A percentile compares a stretch with the other conserved stretches of the same genome.
Conservation (phyloP, 768 basidiomycete genomes). For the Royoungia palumana region DNA sequence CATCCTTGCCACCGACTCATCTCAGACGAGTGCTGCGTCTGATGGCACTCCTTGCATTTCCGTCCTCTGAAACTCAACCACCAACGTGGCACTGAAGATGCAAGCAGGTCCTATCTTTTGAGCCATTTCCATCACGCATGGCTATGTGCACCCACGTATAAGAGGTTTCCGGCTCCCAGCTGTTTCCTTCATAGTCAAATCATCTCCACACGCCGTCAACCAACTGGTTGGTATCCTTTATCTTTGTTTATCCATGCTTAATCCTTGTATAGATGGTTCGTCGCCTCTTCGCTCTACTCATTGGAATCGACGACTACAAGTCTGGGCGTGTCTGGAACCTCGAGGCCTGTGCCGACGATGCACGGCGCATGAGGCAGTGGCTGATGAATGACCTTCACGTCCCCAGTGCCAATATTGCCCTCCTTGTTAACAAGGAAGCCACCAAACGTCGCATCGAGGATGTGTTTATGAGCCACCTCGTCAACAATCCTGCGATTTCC, state of each 20-base stretch:
- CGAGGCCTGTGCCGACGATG: slow-evolving; percentile 63
- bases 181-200: slow-evolving; percentile 6
- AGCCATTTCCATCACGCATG: slow-evolving; percentile 1
- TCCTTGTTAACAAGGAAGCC: slow-evolving; percentile 56
- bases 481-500: slow-evolving; percentile 58
- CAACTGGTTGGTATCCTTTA: slow-evolving; percentile 9
- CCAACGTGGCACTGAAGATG: slow-evolving; percentile 3
- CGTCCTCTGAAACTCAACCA: slow-evolving; percentile 9
- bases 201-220: slow-evolving; percentile 1
- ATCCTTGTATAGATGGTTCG: slow-evolving; percentile 34
- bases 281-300: slow-evolving; percentile 60
- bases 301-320: slow-evolving; percentile 70
- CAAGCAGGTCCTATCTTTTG: neutral
- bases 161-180: slow-evolving; percentile 1
- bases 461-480: slow-evolving; percentile 56
- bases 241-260: slow-evolving; percentile 4
- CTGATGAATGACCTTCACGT: slow-evolving; percentile 54
- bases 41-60: slow-evolving; percentile 19
- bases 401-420: slow-evolving; percentile 53
- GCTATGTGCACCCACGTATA: slow-evolving; percentile 18
- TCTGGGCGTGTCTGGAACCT: slow-evolving; percentile 64
- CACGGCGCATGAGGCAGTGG: slow-evolving; percentile 55
- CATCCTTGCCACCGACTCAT: neutral
- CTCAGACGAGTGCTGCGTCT: slow-evolving; percentile 4
- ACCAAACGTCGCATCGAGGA: slow-evolving; percentile 62